Evolutionary conservation across 371 early-diverging fungal genomes (phyloP).

Genomic region (Cokeromyces recurvatus): DNA sequence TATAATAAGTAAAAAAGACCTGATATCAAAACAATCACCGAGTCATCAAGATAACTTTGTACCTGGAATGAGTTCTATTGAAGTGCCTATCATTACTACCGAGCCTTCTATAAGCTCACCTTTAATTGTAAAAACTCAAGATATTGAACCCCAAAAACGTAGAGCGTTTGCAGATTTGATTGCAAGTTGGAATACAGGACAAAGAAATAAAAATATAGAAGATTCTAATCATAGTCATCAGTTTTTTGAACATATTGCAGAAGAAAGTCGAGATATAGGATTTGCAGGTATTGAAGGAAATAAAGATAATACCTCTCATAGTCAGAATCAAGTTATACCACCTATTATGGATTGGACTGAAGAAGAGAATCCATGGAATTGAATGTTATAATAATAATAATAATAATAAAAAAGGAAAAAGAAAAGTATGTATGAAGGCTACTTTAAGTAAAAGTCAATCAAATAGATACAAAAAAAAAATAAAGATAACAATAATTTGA

Average conservation of each 20-base stretch:
- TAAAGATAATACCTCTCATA: not conserved
- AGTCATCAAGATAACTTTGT: too few species aligned
- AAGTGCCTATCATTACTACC: too few species aligned
- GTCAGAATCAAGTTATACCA: not conserved
- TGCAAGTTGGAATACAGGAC: constrained; percentile 32
- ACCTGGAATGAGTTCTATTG: not conserved
- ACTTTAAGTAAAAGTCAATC: too few species aligned
- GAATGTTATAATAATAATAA: not conserved
- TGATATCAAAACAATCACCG: not conserved
- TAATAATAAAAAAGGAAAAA: constrained; percentile 2
- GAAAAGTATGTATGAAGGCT: too few species aligned
- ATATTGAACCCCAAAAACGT: constrained; percentile 37
- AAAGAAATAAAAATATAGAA: constrained; percentile 1
- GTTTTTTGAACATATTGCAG: constrained; percentile 33
- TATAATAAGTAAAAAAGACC: too few species aligned
- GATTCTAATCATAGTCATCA: constrained; percentile 11
- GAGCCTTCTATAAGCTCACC: constrained; percentile 16
- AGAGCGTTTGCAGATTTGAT: constrained; percentile 45
- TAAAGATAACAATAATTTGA: too few species aligned
- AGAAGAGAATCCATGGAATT: constrained; percentile 21
- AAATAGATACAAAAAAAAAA: too few species aligned
- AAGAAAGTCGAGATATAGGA: constrained; percentile 37
- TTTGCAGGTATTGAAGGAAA: constrained; percentile 35
- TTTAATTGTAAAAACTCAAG: constrained; percentile 2
- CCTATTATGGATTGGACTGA: not conserved